A percentile compares a stretch with the other conserved stretches of the same genome.
Evolutionary conservation across 805 yeast genomes (phyloP).

Genomic region (baker's yeast (Saccharomyces cerevisiae)): DNA sequence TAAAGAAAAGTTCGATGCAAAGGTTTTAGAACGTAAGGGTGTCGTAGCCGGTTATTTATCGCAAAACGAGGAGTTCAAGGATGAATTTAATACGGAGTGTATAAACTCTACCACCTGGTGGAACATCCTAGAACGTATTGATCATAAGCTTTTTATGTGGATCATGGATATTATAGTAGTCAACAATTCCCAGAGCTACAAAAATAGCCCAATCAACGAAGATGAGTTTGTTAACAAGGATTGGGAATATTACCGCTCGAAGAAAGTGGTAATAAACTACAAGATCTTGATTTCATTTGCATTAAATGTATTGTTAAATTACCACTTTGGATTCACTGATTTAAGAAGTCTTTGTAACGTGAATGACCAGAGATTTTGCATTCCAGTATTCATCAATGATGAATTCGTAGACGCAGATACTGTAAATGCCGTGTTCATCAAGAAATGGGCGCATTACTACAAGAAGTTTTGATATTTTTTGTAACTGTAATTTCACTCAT

Average conservation of each 20-base stretch:
- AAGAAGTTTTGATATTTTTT: constrained; percentile 21
- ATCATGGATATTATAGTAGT: constrained; percentile 28
- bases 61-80: constrained; percentile 26
- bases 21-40: constrained; percentile 28
- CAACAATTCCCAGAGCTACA: constrained; percentile 30
- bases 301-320: constrained; percentile 37
- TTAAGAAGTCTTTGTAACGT: constrained; percentile 24
- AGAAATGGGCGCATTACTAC: constrained; percentile 30
- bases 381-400: constrained; percentile 23
- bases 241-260: constrained; percentile 29
- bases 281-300: constrained; percentile 35
- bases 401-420: constrained; percentile 14
- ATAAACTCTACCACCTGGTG: constrained; percentile 29
- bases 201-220: constrained; percentile 26
- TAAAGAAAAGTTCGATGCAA: constrained; percentile 24
- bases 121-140: constrained; percentile 27
- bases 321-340: constrained; percentile 43
- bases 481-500: neutral
- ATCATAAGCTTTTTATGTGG: constrained; percentile 30
- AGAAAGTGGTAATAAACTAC: constrained; percentile 33
- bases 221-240: constrained; percentile 13
- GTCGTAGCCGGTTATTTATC: constrained; percentile 26
- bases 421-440: constrained; percentile 21
- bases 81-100: constrained; percentile 26
- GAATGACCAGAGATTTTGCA: constrained; percentile 19